Evolutionary conservation across 2,329 filamentous ascomycete genomes (phyloP).

Genomic region (Xylariaceae sp.): DNA sequence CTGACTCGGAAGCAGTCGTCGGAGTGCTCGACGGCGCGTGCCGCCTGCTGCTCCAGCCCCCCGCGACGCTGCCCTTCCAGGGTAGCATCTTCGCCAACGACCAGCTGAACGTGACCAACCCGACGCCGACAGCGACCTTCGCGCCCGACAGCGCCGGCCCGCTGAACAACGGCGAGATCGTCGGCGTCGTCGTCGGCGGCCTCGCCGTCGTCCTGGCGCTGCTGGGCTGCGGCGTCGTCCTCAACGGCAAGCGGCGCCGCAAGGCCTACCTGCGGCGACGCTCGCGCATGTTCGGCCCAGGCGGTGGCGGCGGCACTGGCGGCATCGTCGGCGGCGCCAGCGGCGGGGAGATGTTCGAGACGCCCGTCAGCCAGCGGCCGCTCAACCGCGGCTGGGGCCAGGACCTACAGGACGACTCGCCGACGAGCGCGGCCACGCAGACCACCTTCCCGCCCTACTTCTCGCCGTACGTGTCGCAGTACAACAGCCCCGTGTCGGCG

Average conservation of each 20-base stretch:
- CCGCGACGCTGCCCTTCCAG: conserved; percentile 39
- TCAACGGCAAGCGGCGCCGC: conserved; percentile 48
- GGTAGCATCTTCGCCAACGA: conserved; percentile 45
- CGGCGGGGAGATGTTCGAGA: conserved; percentile 39
- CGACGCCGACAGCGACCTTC: conserved; percentile 34
- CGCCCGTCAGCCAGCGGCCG: conserved; percentile 47
- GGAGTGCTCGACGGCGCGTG: conserved; percentile 47
- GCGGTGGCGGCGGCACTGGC: conserved; percentile 27
- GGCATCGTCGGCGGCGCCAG: conserved; percentile 12
- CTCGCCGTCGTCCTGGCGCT: conserved; percentile 40
- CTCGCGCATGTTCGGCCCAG: conserved; percentile 34
- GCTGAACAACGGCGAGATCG: conserved; percentile 46
- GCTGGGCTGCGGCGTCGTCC: conserved; percentile 46
- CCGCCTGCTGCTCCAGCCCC: conserved; percentile 39
- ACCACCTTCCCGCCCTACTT: conserved; percentile 39
- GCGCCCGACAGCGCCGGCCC: conserved; percentile 36
- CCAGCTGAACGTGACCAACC: conserved; percentile 41
- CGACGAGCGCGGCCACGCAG: conserved; percentile 34
- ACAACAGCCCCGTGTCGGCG: conserved; percentile 48
- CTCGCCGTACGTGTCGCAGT: conserved; percentile 53
- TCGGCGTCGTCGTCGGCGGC: conserved; percentile 49
- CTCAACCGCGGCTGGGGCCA: conserved; percentile 45
- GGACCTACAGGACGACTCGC: conserved; percentile 49
- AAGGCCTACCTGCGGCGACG: conserved; percentile 43
- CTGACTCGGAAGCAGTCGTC: conserved; percentile 18